Percentiles rank a stretch among this genome's conserved stretches.
These are phyloP conservation scores for Cylindrotheca fusiformis DNA, from an alignment of 108 stramenopile species.

Conservation along the genomic window DNA sequence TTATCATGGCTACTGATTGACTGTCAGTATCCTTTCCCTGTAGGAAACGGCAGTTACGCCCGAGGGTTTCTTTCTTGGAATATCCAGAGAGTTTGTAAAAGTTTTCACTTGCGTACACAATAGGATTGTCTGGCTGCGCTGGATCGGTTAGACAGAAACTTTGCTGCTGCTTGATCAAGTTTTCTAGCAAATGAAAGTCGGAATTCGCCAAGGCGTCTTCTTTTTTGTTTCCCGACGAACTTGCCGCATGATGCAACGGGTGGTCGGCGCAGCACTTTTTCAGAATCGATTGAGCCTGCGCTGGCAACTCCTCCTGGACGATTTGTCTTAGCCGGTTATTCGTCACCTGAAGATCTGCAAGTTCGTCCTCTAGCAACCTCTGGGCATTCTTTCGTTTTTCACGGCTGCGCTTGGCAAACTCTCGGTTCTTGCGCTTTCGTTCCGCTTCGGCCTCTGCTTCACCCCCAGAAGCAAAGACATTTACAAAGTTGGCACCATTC, in stretches of 20 bases:
- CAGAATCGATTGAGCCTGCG: neutral
- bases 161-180: neutral
- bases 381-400: neutral
- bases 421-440: neutral
- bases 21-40: slow-evolving; percentile 76
- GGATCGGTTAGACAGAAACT: slow-evolving; percentile 74
- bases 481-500: neutral
- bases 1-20: slow-evolving; percentile 59
- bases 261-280: neutral
- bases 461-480: neutral
- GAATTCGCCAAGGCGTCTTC: neutral
- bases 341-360: neutral
- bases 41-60: slow-evolving; percentile 81
- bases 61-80: slow-evolving; percentile 51
- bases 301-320: neutral
- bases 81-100: slow-evolving; percentile 81
- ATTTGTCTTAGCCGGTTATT: neutral
- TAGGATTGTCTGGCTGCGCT: slow-evolving; percentile 48
- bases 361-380: neutral
- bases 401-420: neutral
- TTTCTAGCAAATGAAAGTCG: neutral
- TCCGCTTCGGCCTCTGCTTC: neutral
- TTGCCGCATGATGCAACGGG: neutral
- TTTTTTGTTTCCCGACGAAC: neutral
- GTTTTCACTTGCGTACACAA: slow-evolving; percentile 35